Evolutionary conservation across 768 basidiomycete genomes (phyloP), one percentile per base, ranked within the genome.

Genomic region (Macrolepiota dolichaula): DNA sequence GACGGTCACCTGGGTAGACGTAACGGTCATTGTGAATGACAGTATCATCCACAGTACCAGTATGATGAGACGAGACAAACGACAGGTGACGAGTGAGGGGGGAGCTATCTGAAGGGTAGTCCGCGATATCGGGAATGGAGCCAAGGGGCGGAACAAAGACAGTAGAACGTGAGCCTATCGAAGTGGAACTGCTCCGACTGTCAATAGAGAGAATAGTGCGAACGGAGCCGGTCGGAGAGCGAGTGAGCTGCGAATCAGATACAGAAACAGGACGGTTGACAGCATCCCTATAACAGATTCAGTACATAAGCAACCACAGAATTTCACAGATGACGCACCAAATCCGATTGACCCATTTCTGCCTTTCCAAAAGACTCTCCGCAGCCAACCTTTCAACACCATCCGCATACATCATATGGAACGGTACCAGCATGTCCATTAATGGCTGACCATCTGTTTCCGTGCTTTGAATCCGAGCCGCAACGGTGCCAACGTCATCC

Each of bases 301-400:
- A 57, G 51, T 46, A 62, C 38, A 55, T 12, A 24, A 61, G 11
- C 47, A 12, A 27, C 32, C 2, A 55, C 17, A 64, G 44, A 63
- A 59, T 22, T 52, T 38, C 17, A 44, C n/a, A 44, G 66, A 63
- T 27, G 1, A 77, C 85, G 51, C 68, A 94, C 95, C 92, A 94
- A 57, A 97, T 83, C 4, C 92, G 84, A 67, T 91, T 91, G 12
- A 96, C 93, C 95, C 95, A 97, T 72, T 89, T 85, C 55, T 93
- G 88, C 65, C 94, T 80, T 71, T 95, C 91, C 61, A 90, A 72
- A 6, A 94, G 81, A 64, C 91, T 94, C 69, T 96, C 94, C n/a
- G 92, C 88, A 4, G 88, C 94, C 25, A 97, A 71, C 7, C 95
- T 75, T 70, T 97, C 95, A 1, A 94, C 86, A 1, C 95, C 94